Evolutionary conservation across 495 filamentous ascomycete species (phyloP), one percentile per base, ranked within the genome.

Genomic region (Astrocystis sublimbata): DNA sequence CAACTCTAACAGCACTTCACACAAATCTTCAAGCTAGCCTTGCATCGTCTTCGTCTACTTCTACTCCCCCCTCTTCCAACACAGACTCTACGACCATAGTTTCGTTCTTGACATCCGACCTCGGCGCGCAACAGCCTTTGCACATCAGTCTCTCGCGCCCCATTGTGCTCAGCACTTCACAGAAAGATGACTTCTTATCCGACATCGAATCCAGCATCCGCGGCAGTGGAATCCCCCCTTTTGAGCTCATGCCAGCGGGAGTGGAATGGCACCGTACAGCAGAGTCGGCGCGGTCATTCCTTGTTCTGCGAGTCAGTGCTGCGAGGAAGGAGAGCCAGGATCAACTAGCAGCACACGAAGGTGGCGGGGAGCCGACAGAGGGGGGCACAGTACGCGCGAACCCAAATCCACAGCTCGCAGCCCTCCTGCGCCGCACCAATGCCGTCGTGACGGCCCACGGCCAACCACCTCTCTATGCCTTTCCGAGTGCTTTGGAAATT

Each of bases 61-160:
- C n/a, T n/a, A n/a, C n/a, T n/a, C n/a, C n/a, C n/a, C n/a, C n/a
- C n/a, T n/a, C 45, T 28, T 33, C 49, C n/a, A 36, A 0, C 40
- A 30, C 49, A 30, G 13, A 19, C 19, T 40, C 40, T 65, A 63
- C 47, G 66, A 31, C 64, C 36, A 71, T 86, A n/a, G 69, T 86
- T 46, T 89, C 83, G 59, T 85, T 92, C 41, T 79, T 97, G 3
- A 80, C 78, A 23, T 92, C 86, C 58, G 89, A 93, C 55, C 84
- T 97, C 0, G 91, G 85, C 40, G 84, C 85, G 9, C 86, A 89
- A n/a, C 79, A 89, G 52, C 92, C 93, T 4, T 82, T 98, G 23
- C 94, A 98, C 75, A 85, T 98, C 67, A 96, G 91, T 66, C 80
- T 98, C 9, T 97, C 94, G 9, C 77, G 88, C 8, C 86, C 92